Base-by-base conservation (phyloP, 2,329 filamentous ascomycete species). In the Trichoderma semiorbis region DNA sequence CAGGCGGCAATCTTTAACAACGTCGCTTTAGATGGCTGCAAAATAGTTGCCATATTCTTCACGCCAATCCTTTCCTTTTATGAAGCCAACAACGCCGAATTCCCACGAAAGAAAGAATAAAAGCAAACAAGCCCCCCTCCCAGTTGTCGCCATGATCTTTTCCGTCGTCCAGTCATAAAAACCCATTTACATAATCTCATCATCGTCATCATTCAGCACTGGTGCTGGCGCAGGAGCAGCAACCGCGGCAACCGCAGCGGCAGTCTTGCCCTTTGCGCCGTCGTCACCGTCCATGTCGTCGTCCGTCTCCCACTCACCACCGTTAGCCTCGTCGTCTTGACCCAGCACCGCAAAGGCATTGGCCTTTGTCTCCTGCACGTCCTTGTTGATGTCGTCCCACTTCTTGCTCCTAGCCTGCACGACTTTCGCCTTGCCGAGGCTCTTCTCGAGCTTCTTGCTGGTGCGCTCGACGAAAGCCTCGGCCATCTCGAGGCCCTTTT, bases 401-500 rank as follows among this genome's bases (percentile, higher is more conserved):
- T 81, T 80, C 78, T 87, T 87, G 24, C 83, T 83, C 73, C 89
- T 80, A 55, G 81, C 77, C 75, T 88, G 84, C 10, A 89, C 83
- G 18, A 75, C 81, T 71, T 82, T 81, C 0, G 85, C 84, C 65
- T 85, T 81, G 12, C 79, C 83, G 74, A 87, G 83, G 78, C 88
- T 90, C 79, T 84, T 85, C 78, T 86, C 81, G 36, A 89, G 81
- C 80, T 89, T 90, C 75, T 78, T 81, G 73, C 84, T 83, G 12
- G 87, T 91, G 74, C 88, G 85, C 78, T 90, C 89, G 78, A 87
- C 81, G 69, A 91, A 79, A 43, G 87, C 88, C 78, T 87, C 87
- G 34, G 89, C 89, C 76, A 86, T 86, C 78, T 90, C 88, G 73
- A 88, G 81, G 64, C 83, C 86, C 77, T 84, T 87, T 76, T 90